Percentiles rank a stretch among this genome's conserved stretches.
phyloP scores from a whole-genome alignment of 495 filamentous ascomycete species.

The Hamigera avellanea region DNA sequence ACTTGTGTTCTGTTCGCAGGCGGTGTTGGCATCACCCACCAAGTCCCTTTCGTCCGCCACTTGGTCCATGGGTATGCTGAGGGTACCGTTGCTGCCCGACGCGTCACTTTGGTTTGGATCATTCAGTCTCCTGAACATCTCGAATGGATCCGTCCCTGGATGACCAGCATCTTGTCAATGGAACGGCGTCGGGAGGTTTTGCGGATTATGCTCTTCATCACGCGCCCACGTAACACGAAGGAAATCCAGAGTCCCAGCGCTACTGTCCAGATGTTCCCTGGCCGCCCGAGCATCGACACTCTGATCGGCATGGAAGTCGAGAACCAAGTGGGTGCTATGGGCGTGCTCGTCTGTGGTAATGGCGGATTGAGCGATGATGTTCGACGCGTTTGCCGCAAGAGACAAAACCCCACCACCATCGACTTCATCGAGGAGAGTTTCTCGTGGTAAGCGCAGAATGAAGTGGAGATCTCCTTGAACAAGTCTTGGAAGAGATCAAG shows the following conservation, averaged over 20 bases:
- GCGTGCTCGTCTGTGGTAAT: constrained; percentile 81
- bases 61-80: constrained; percentile 63
- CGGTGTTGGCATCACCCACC: constrained; percentile 89
- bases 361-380: constrained; percentile 79
- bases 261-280: constrained; percentile 77
- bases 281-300: constrained; percentile 69
- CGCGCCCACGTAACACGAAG: constrained; percentile 59
- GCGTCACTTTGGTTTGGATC: constrained; percentile 79
- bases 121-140: constrained; percentile 77
- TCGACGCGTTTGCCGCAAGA: constrained; percentile 54
- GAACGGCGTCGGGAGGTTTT: constrained; percentile 66
- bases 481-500: no score
- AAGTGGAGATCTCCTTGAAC: neutral
- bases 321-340: constrained; percentile 74
- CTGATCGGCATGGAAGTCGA: constrained; percentile 66
- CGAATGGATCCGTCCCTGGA: constrained; percentile 90
- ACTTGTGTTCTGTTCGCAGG: constrained; percentile 84
- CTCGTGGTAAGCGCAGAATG: constrained; percentile 50
- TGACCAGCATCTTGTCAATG: constrained; percentile 76
- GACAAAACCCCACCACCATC: constrained; percentile 51
- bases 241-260: constrained; percentile 58
- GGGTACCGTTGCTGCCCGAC: constrained; percentile 66
- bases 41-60: constrained; percentile 77
- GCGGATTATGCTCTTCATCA: constrained; percentile 78
- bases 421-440: constrained; percentile 86